Evolutionary conservation across 495 filamentous ascomycete species (phyloP), one percentile per base, ranked within the genome.

Genomic region (Hyaloscypha variabilis): DNA sequence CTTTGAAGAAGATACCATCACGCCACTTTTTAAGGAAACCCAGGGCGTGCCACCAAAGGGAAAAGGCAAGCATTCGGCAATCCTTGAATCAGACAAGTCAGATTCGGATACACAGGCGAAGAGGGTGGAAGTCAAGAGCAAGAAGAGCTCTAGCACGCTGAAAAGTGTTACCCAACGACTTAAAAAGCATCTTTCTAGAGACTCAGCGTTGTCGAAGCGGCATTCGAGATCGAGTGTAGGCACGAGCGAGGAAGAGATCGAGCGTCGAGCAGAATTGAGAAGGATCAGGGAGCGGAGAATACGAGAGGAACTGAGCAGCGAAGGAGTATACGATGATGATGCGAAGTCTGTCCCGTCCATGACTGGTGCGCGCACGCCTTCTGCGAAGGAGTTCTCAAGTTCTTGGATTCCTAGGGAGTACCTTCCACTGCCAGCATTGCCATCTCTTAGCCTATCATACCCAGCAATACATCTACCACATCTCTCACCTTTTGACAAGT

Each of bases 251-350:
- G 80, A 82, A 63, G 81, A 81, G 65, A 63, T 82, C 49, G 79
- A 79, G 53, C 75, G 82, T 6, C 76, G 82, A 58, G 81, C 79
- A 34, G 82, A 85, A 65, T 63, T 85, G 57, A 80, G 77, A 67
- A 75, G 82, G 52, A 68, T 83, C 17, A 77, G 81, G 74, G 77
- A 81, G 58, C 78, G 80, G 64, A 75, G 82, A 62, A 84, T 85
- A 25, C 79, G 81, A 59, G 80, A 83, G 49, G 82, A 85, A 60
- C 69, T 85, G 31, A 78, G 77, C 58, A 79, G 69, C 28, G 69
- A 70, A 49, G 55, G 34, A 25, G 30, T 63, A 5, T 74, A 72
- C 55, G 72, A 74, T 50, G 67, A 67, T 23, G 69, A 74, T 70
- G 72, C 69, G 28, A 72, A 70, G 50, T 69, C 69, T 21, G 3